Evolutionary conservation across 495 filamentous ascomycete genomes (phyloP), one percentile per base, ranked within the genome.

Genomic region (Diplogelasinospora grovesii): DNA sequence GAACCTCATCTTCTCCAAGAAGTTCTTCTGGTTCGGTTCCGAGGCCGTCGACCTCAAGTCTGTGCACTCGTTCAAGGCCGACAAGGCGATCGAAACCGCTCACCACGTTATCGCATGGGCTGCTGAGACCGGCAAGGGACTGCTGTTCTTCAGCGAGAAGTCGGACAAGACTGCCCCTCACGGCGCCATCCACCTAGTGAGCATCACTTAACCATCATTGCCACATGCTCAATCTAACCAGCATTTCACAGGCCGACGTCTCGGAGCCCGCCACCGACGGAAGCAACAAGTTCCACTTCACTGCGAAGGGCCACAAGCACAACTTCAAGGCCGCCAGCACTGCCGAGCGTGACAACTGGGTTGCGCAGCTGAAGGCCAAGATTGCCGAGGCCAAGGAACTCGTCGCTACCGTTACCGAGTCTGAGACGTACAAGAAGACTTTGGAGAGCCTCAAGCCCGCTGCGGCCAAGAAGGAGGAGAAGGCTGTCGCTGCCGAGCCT

Each of bases 81-180:
- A 94, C 75, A 93, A 96, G 82, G 66, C 82, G 31, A 62, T 69
- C 26, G 81, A 85, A 10, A 65, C 82, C 45, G 83, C 83, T 47
- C 81, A 90, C 67, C 77, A 85, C 36, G 83, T 79, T 50, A 82
- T 78, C 52, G 82, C 92, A 28, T 94, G 93, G 83, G 86, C 89
- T 40, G 80, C 74, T 46, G 78, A 93, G 69, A 97, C 92, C 43
- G 89, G 92, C 56, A 95, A 93, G 76, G 92, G 92, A 64, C 82
- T 98, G 5, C 69, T 96, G 23, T 94, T 92, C 74, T 87, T 86
- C 65, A 78, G 80, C 63, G 60, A 63, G 54, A 96, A 96, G 82
- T 77, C 83, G 39, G 79, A 89, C 62, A 95, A 90, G 79, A 68
- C 70, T 31, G 77, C 73, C 33, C 89, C 89, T 22, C 73, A 78